phyloP scores from a whole-genome alignment of 2,329 filamentous ascomycete genomes.

The Rutstroemia sydowiana region DNA sequence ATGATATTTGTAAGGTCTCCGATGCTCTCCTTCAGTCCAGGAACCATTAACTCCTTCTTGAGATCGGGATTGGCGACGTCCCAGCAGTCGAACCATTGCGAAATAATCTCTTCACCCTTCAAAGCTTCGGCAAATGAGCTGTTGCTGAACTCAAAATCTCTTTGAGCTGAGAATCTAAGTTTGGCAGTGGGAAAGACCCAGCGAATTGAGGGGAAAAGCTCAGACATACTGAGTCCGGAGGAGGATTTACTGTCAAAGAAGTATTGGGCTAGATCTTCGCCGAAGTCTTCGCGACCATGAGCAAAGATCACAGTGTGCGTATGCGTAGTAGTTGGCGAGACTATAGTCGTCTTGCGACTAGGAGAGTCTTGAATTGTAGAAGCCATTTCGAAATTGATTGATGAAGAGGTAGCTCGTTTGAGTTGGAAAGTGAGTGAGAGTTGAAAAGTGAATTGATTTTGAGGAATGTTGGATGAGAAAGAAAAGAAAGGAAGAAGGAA shows the following conservation, averaged over 20 bases:
- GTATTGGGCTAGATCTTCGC: conserved; percentile 34
- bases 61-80: conserved; percentile 36
- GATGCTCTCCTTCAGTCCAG: conserved; percentile 36
- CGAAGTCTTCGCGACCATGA: conserved; percentile 38
- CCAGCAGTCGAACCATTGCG: conserved; percentile 47
- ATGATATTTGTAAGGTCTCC: conserved; percentile 30
- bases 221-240: conserved; percentile 11
- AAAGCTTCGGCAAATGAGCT: conserved; percentile 16
- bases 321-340: no score
- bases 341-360: no score
- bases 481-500: no score
- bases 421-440: no score
- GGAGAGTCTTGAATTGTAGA: no score
- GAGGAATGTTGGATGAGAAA: no score
- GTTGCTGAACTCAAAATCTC: conserved; percentile 17
- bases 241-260: conserved; percentile 35
- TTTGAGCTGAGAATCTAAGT: conserved; percentile 22
- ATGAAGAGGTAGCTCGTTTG: no score
- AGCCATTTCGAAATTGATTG: no score
- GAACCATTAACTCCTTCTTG: conserved; percentile 37
- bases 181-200: conserved; percentile 21
- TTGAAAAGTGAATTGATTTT: no score
- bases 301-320: conserved; percentile 37
- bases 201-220: conserved; percentile 16
- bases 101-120: no score